Percentiles rank a stretch among this genome's conserved stretches.
These are phyloP conservation scores for Bjerkandera adusta DNA, from an alignment of 1,284 basidiomycete genomes.

Conservation along the genomic window DNA sequence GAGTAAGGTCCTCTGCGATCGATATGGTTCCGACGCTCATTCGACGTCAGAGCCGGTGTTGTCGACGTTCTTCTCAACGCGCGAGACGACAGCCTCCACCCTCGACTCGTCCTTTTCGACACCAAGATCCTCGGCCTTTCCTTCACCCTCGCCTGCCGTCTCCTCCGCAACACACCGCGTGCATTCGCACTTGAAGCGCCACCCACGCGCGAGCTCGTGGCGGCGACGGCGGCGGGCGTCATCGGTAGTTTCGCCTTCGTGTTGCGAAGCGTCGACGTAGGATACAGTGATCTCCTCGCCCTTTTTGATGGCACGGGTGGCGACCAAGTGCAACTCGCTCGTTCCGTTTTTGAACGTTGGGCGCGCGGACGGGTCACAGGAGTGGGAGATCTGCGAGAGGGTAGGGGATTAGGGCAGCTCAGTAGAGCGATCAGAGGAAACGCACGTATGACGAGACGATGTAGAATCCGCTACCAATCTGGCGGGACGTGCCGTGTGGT, in stretches of 20 bases:
- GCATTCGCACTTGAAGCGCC: slow-evolving; percentile 76
- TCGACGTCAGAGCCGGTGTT: too few species aligned
- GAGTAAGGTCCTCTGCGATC: too few species aligned
- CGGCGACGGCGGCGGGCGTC: slow-evolving; percentile 64
- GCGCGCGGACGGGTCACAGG: slow-evolving; percentile 63
- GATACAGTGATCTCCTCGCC: slow-evolving; percentile 75
- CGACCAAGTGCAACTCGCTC: slow-evolving; percentile 64
- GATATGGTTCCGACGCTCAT: too few species aligned
- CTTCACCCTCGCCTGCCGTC: slow-evolving; percentile 31
- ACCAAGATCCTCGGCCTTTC: slow-evolving; percentile 33
- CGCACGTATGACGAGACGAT: slow-evolving; percentile 71
- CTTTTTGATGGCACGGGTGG: slow-evolving; percentile 58
- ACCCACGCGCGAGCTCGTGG: slow-evolving; percentile 72
- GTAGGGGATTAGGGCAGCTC: not conserved
- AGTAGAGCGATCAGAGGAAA: slow-evolving; percentile 2
- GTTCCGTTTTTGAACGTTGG: slow-evolving; percentile 63
- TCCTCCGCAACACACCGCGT: slow-evolving; percentile 58
- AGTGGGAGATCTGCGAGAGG: slow-evolving; percentile 52
- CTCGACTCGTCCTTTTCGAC: slow-evolving; percentile 56
- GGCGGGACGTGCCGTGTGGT: slow-evolving; percentile 66
- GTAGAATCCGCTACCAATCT: slow-evolving; percentile 73
- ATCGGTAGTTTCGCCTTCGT: slow-evolving; percentile 45
- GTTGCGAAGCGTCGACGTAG: slow-evolving; percentile 64
- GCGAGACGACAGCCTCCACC: slow-evolving; percentile 47
- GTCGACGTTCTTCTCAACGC: slow-evolving; percentile 36